Evolutionary conservation across 2,329 filamentous ascomycete species (phyloP).

Genomic region (Pseudomassariella vexata): DNA sequence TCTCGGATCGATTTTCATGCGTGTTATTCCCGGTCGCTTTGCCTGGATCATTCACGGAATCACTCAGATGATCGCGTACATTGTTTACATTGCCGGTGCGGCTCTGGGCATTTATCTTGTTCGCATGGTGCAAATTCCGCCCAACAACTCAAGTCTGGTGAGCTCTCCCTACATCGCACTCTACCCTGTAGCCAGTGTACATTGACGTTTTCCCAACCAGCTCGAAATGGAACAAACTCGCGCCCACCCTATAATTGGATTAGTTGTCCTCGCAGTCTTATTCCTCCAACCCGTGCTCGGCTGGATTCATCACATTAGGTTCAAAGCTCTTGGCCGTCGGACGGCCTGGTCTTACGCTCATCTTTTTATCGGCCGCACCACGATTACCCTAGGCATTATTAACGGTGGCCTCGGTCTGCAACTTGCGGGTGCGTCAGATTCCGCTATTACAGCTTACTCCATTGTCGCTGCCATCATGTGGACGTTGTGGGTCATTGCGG

Average conservation of each 20-base stretch:
- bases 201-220: conserved; percentile 14
- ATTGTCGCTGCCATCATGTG: conserved; percentile 32
- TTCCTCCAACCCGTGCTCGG: conserved; percentile 37
- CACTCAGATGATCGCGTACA: conserved; percentile 30
- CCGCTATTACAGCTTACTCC: conserved; percentile 28
- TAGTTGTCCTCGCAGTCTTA: conserved; percentile 32
- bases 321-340: conserved; percentile 29
- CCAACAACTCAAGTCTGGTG: conserved; percentile 23
- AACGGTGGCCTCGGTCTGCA: conserved; percentile 38
- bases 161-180: too few relatives aligned
- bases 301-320: conserved; percentile 33
- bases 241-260: conserved; percentile 41
- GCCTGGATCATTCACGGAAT: conserved; percentile 32
- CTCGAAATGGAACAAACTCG: conserved; percentile 25
- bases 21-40: conserved; percentile 28
- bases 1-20: conserved; percentile 35
- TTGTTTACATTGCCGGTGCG: conserved; percentile 31
- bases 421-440: conserved; percentile 23
- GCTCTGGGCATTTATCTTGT: conserved; percentile 38
- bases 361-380: conserved; percentile 34
- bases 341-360: conserved; percentile 37
- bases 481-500: conserved; percentile 28
- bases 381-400: conserved; percentile 35
- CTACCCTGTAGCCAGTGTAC: too few relatives aligned
- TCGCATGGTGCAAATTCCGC: conserved; percentile 23